Evolutionary conservation across 208 protist species (phyloP), one percentile per base, ranked within the genome.

Genomic region (Leishmania major): DNA sequence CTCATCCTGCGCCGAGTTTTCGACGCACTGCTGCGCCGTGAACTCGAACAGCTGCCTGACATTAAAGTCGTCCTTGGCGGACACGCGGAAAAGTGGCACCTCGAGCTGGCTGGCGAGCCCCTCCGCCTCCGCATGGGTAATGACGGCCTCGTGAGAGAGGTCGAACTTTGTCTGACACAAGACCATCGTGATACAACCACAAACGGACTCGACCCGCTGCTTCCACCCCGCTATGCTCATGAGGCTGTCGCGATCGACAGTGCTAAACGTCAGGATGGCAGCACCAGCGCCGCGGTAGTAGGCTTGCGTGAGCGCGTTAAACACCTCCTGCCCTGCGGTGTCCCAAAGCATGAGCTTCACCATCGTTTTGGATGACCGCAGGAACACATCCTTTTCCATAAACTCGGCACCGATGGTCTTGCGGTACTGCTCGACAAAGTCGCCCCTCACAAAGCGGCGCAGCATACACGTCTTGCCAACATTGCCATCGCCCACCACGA

Each of bases 91-190:
- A 78, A 98, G 93, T 10, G 95, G 95, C 19, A 98, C 45, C 80
- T 91, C 85, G 19, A 99, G 89, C 71, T 89, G 78, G 66, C 84
- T 87, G 3, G 97, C 96, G 1, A 98, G 88, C 47, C 84, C 83
- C 87, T 98, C 96, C 7, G 95, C 94, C 88, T 99, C 96, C 70
- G 95, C 89, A 64, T 89, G 91, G 19, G 89, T 91, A n/a, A 97
- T 87, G 51, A 86, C 88, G 17, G 92, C 90, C 80, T 97, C 88
- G 78, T 98, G 88, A 35, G 95, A 90, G 35, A 99, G 91, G 80
- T 99, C 97, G 69, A 98, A 95, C 88, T 99, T 99, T 31, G 97
- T 98, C 84, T 99, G 97, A 75, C 98, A 98, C 25, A 99, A 89
- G 66, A 98, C 89, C 90, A 98, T 98, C 35, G 94, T 87, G 67